Conservation (phyloP, 768 basidiomycete species). For the Clavaria fumosa region DNA sequence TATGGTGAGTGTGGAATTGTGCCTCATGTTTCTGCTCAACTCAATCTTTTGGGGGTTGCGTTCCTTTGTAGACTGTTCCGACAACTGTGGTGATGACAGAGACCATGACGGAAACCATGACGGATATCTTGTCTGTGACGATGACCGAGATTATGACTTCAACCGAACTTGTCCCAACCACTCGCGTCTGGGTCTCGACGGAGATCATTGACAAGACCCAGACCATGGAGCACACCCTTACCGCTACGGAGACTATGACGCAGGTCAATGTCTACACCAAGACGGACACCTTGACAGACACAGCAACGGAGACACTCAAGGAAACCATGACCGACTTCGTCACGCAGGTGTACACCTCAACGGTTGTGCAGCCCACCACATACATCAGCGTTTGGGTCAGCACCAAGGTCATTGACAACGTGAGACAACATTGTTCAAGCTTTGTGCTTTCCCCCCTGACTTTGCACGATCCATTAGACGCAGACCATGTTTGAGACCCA, state of each 20-base stretch:
- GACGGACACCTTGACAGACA: slow-evolving; percentile 31
- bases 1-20: too few species aligned
- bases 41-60: too few species aligned
- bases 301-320: slow-evolving; percentile 31
- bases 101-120: slow-evolving; percentile 19
- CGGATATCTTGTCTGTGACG: slow-evolving; percentile 22
- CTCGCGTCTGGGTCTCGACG: slow-evolving; percentile 51
- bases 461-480: too few species aligned
- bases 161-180: slow-evolving; percentile 42
- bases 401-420: slow-evolving; percentile 45
- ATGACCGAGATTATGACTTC: slow-evolving; percentile 34
- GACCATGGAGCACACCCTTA: slow-evolving; percentile 41
- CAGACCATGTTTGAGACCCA: slow-evolving; percentile 37
- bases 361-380: slow-evolving; percentile 42
- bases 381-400: slow-evolving; percentile 35
- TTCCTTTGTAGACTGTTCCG: slow-evolving; percentile 19
- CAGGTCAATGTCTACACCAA: slow-evolving; percentile 38
- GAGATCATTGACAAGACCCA: slow-evolving; percentile 44
- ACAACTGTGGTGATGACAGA: slow-evolving; percentile 29
- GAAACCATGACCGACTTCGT: slow-evolving; percentile 42
- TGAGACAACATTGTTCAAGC: too few species aligned
- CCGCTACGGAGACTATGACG: slow-evolving; percentile 47
- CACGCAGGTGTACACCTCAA: slow-evolving; percentile 37
- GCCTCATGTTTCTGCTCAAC: too few species aligned
- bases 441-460: too few species aligned